Base-by-base conservation (phyloP, 352 stramenopile genomes). In the Discostella stelligera region DNA sequence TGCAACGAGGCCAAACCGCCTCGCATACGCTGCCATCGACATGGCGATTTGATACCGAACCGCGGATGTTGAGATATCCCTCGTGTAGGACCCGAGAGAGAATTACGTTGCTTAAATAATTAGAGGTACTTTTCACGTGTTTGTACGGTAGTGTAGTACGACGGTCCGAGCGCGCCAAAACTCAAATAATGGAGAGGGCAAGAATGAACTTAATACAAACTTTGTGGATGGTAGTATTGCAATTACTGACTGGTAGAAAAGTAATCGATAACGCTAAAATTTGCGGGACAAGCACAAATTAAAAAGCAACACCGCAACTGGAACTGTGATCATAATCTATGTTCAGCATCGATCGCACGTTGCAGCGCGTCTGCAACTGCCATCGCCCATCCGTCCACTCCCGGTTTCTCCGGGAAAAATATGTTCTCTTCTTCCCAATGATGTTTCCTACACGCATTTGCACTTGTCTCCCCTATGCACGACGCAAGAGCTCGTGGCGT, bases 401-500 rank as follows among this genome's bases (percentile, higher is more conserved):
- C 85, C 46, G 87, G 87, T 30, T 85, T 89, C 25, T 90, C 81
- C 20, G 87, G 85, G 75, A 83, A 93, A 68, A 88, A 91, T 37
- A 93, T 91, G 53, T 79, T 54, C 20, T 71, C 62, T 71, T 90
- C 79, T 2, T 76, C 30, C 76, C 82, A 90, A 44, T 74, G 60
- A 64, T 79, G 67, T 66, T 87, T 75, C 50, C 65, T 78, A 75
- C 85, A 91, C 25, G 79, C 83, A 23, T 53, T 74, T 54, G 84
- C 84, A 82, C 83, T 91, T n/a, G 87, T 93, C 67, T 86, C 74
- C 41, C 87, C 87, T 72, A 93, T 93, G 53, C 87, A 93, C 37
- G 79, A 83, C 25, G 87, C 87, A n/a, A 91, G 39, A 11, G 86
- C 77, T 52, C 66, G 52, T 56, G 61, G 46, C 50, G 68, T 69